Percentiles rank a stretch among this genome's conserved stretches.
phyloP scores from a whole-genome alignment of 2,329 filamentous ascomycete species.

The Colletotrichum noveboracense region DNA sequence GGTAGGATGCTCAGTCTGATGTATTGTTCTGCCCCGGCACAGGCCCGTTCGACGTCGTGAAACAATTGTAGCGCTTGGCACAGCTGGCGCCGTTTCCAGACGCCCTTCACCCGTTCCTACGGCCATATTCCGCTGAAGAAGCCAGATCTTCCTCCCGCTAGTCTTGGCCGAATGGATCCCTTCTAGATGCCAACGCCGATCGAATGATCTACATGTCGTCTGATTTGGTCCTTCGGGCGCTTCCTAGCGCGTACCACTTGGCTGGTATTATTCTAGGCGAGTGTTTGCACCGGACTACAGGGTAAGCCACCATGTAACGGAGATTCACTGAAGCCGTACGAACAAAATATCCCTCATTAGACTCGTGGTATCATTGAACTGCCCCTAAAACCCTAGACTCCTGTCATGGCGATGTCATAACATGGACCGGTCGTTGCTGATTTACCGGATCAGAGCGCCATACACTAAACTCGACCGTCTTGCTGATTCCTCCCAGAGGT shows the following conservation, averaged over 20 bases:
- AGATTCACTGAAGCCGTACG: too few species aligned
- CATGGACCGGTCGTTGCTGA: background rate
- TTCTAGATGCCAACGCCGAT: background rate
- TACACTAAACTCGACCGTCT: constrained; percentile 8
- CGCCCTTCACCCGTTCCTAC: too few species aligned
- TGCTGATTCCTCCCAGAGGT: background rate
- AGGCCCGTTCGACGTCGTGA: background rate
- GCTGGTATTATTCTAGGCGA: background rate
- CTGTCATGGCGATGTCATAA: background rate
- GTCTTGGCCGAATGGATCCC: background rate
- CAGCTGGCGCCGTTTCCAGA: background rate
- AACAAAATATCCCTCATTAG: too few species aligned
- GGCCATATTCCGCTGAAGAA: background rate
- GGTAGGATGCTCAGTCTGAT: background rate
- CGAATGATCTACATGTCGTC: background rate
- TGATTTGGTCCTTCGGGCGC: background rate
- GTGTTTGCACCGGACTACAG: too few species aligned
- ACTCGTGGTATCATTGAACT: background rate
- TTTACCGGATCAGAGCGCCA: background rate
- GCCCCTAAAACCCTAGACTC: background rate
- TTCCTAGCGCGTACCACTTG: background rate
- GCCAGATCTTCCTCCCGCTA: background rate
- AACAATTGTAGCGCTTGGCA: background rate
- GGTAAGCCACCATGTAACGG: too few species aligned
- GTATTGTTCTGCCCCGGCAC: background rate